A percentile compares a stretch with the other conserved stretches of the same genome.
These are phyloP conservation scores for Capsicum rhomboideum DNA, from an alignment of 257 asterid species.

Conservation along the genomic window DNA sequence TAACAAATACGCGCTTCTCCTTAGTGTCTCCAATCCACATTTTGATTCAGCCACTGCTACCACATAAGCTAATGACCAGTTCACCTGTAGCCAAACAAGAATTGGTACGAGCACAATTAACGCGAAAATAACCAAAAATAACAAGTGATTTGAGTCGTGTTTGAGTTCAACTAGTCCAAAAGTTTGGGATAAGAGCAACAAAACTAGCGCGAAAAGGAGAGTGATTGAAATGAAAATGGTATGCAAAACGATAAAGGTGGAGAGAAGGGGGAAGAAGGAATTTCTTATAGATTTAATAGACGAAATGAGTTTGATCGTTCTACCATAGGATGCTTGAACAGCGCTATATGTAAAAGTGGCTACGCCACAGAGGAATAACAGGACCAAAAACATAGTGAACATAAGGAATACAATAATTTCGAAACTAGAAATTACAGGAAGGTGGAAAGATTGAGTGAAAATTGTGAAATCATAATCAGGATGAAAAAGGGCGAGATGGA, in stretches of 20 bases:
- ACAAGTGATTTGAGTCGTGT: neutral
- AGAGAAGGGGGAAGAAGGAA: neutral
- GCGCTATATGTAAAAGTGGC: neutral
- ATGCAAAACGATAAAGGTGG: neutral
- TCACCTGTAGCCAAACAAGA: neutral
- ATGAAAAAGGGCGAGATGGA: neutral
- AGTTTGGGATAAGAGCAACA: neutral
- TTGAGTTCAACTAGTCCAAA: neutral
- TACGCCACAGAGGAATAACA: neutral
- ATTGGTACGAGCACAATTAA: neutral
- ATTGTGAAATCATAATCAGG: neutral
- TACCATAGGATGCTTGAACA: neutral
- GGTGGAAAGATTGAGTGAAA: neutral
- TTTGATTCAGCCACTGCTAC: conserved; percentile 4
- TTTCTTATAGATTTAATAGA: neutral
- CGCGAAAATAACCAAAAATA: neutral
- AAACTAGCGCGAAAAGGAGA: neutral
- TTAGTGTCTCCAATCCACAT: conserved; percentile 2
- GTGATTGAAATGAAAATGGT: neutral
- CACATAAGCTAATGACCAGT: conserved; percentile 8
- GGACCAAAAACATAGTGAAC: neutral
- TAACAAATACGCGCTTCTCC: conserved; percentile 2
- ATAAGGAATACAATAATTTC: neutral
- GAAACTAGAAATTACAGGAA: neutral
- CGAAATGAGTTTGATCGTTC: neutral